Evolutionary conservation across 352 stramenopile species (phyloP), one percentile per base, ranked within the genome.

Genomic region (Globisporangium mamillatum): DNA sequence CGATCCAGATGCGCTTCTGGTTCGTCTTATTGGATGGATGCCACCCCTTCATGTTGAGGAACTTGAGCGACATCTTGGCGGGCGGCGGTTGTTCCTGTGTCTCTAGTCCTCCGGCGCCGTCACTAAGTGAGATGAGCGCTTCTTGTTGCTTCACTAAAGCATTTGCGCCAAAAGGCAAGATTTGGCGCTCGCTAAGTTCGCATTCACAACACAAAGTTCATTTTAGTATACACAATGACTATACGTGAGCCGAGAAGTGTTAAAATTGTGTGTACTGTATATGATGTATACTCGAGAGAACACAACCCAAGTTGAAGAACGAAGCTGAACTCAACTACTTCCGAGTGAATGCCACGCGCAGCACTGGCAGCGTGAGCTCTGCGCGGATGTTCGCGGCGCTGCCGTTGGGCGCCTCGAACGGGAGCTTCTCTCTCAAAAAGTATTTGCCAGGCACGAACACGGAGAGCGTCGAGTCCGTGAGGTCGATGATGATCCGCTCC

Each of bases 1-100:
- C 88, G 44, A 94, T 85, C 84, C 85, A 96, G 34, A 96, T 78
- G 67, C 77, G 79, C 77, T 93, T 93, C 75, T 96, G 88, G 74
- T 96, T 96, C 57, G 77, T 72, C 67, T 92, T 87, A 67, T 76
- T 93, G 20, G 77, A 82, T 24, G 88, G 88, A 64, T 96, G 88
- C 74, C 75, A 96, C 6, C 79, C 75, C 77, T 96, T 96, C 55
- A 89, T 75, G 55, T 89, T 83, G 9, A 96, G 77, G 75, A 96
- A 96, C 60, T 91, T 82, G 70, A 93, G 78, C 67, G 79, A 89
- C 84, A 92, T 92, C 29, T 8, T 32, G n/a, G 5, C 12, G 22
- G 44, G 12, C 6, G 22, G 56, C 20, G n/a, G n/a, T 5, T 50
- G 41, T n/a, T 50, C 4, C 44, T 52, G 18, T 4, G 44, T 52